A percentile compares a stretch with the other conserved stretches of the same genome.
Evolutionary conservation across 148 eudicot species (phyloP).

Genomic region (Diospyros lotus): DNA sequence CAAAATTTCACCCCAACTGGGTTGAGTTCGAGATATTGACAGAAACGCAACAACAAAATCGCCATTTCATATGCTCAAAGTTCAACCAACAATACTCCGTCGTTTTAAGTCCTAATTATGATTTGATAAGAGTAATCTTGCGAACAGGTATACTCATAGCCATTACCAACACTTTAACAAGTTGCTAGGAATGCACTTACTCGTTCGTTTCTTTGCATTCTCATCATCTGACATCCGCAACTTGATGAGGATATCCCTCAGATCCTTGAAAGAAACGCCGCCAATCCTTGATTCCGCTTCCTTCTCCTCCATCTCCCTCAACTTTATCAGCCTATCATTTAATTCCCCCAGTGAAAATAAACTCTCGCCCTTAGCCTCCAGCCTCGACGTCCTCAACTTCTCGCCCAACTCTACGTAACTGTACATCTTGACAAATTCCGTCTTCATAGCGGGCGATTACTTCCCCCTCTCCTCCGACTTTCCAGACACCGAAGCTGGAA

Average conservation of each 20-base stretch:
- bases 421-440: slow-evolving; percentile 28
- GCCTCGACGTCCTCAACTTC: slow-evolving; percentile 60
- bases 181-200: slow-evolving; percentile 21
- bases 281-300: background rate
- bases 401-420: slow-evolving; percentile 44
- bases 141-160: no score
- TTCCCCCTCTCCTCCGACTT: slow-evolving; percentile 28
- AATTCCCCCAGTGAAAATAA: slow-evolving; percentile 63
- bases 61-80: background rate
- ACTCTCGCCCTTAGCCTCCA: slow-evolving; percentile 23
- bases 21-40: background rate
- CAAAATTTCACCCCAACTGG: background rate
- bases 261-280: background rate
- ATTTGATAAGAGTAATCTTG: background rate
- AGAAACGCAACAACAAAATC: background rate
- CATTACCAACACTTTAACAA: background rate
- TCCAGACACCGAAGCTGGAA: slow-evolving; percentile 22
- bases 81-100: no score
- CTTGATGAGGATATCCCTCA: slow-evolving; percentile 26
- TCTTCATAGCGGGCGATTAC: slow-evolving; percentile 10
- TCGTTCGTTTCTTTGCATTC: background rate
- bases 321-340: slow-evolving; percentile 48
- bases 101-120: background rate
- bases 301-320: slow-evolving; percentile 47
- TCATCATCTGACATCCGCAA: background rate